Evolutionary conservation across 768 basidiomycete species (phyloP), one percentile per base, ranked within the genome.

Genomic region (Boletus edulis): DNA sequence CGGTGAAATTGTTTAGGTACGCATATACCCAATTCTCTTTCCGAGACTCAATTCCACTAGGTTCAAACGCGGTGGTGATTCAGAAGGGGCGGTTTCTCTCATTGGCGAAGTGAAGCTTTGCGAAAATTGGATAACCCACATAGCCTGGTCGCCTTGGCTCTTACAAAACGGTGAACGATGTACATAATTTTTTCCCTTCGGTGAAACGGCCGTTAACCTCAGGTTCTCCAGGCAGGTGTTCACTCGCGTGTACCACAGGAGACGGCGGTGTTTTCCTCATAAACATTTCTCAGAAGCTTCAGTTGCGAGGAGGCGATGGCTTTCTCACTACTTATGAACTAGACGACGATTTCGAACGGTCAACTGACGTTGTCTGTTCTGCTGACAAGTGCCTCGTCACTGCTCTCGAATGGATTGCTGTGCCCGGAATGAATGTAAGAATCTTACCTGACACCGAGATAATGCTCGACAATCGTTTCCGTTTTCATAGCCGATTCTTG

Each of bases 101-200:
- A 64, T 81, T 5, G 64, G 71, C 31, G 75, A 75, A 9, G 54
- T 82, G 17, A 57, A 68, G 5, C 73, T 88, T 13, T 65, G 78
- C 32, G 75, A 86, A 24, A 74, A 75, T 44, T 91, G 89, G 89
- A 72, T 91, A 11, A 84, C 79, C 4, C 78, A 82, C 57, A 62
- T 87, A 15, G 75, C 82, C 0, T 83, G 85, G 72, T 81, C 86
- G 5, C 64, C 75, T 14, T 91, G 88, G 87, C 66, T 57, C 10
- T 39, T 64, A 40, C 57, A 64, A 1, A 63, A 70, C 27, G 62
- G 63, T 6, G 75, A 74, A 46, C 71, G 67, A 51, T 78, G 89
- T 86, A 60, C 58, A 10, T 41, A 67, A 76, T 56, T 35, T 37
- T 31, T 13, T 20, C 2, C 47, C 22, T 52, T 14, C n/a, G n/a